phyloP scores from a whole-genome alignment of 306 rosid genomes.

The Nissolia schottii region DNA sequence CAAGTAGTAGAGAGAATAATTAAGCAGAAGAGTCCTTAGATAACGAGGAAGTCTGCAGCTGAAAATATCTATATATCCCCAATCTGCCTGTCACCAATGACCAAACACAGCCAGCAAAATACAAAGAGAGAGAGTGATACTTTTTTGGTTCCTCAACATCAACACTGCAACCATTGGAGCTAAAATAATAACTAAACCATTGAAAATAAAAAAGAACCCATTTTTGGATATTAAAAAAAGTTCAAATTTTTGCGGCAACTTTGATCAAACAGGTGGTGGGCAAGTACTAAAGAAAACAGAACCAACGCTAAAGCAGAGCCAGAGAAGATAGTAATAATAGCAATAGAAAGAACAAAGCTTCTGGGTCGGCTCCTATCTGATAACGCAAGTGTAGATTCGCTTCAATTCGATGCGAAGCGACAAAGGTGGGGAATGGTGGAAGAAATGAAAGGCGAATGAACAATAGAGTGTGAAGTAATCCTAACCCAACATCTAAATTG shows the following conservation, averaged over 20 bases:
- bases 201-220: background rate
- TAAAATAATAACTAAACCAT: background rate
- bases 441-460: background rate
- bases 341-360: background rate
- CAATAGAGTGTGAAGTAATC: background rate
- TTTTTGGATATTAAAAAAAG: background rate
- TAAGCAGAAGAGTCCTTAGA: background rate
- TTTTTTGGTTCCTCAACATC: background rate
- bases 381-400: background rate
- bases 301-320: background rate
- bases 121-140: background rate
- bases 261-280: background rate
- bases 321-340: background rate
- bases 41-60: no score
- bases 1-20: background rate
- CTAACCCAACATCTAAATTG: no score
- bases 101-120: no score
- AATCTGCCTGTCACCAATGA: no score
- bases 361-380: background rate
- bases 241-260: background rate
- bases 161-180: background rate
- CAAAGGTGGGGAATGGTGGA: background rate
- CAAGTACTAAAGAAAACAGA: background rate
- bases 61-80: no score
- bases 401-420: no score